These are phyloP conservation scores for Suillus paluster DNA, from an alignment of 768 basidiomycete species.

Conservation along the genomic window DNA sequence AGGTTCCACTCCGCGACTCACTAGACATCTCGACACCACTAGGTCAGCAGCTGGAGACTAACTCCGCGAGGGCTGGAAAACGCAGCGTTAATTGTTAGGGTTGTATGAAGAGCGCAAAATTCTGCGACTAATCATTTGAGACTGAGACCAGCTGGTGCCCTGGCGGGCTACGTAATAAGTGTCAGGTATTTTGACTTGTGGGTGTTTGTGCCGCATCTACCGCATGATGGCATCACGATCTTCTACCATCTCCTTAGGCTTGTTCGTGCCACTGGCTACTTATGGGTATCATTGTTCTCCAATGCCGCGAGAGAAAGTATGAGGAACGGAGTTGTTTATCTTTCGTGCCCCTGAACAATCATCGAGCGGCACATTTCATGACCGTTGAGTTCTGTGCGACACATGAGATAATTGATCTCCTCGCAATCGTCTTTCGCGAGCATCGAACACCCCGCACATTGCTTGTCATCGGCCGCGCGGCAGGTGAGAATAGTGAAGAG, in stretches of 20 bases:
- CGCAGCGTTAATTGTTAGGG: too few species aligned
- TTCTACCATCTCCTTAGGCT: background rate
- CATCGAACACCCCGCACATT: background rate
- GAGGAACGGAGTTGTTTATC: background rate
- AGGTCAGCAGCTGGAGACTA: too few species aligned
- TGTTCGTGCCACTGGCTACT: background rate
- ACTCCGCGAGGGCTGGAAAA: background rate
- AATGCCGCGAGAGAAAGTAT: background rate
- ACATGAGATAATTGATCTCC: too few species aligned
- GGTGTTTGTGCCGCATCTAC: background rate
- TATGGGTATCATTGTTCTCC: background rate
- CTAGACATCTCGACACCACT: too few species aligned
- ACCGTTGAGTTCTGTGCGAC: background rate
- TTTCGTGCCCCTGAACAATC: background rate
- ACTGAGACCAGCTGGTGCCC: background rate
- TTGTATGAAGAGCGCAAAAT: background rate
- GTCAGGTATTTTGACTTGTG: background rate
- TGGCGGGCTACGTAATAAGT: too few species aligned
- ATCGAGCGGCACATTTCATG: background rate
- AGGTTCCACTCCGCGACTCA: background rate
- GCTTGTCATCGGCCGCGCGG: too few species aligned
- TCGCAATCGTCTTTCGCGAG: too few species aligned
- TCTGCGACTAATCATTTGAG: background rate
- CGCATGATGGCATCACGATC: background rate
- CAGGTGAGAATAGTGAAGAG: background rate